phyloP scores from a whole-genome alignment of 2,329 filamentous ascomycete genomes.

The Ascochyta lentis region DNA sequence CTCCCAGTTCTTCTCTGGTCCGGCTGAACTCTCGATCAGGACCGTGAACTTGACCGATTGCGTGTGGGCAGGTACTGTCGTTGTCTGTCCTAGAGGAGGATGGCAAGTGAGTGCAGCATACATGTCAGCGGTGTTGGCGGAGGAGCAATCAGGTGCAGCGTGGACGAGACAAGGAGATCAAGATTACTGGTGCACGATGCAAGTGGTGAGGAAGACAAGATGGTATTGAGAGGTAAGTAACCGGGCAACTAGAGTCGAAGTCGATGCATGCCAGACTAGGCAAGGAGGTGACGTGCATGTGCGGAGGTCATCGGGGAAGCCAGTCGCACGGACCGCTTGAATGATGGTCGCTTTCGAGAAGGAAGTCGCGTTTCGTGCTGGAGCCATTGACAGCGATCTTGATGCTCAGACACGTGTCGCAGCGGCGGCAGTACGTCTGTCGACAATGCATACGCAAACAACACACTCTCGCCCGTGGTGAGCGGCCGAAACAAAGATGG shows the following conservation, averaged over 20 bases:
- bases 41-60: slow-evolving; percentile 65
- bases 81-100: slow-evolving; percentile 79
- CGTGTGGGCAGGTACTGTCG: slow-evolving; percentile 59
- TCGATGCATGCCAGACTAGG: slow-evolving; percentile 18
- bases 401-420: slow-evolving; percentile 37
- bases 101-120: slow-evolving; percentile 66
- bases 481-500: slow-evolving; percentile 30
- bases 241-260: slow-evolving; percentile 1
- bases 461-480: slow-evolving; percentile 21
- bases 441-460: slow-evolving; percentile 37
- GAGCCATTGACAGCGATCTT: slow-evolving; percentile 39
- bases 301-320: slow-evolving; percentile 35
- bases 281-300: slow-evolving; percentile 30
- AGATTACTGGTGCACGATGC: neutral
- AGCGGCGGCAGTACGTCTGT: slow-evolving; percentile 36
- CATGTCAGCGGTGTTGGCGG: slow-evolving; percentile 39
- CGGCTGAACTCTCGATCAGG: slow-evolving; percentile 69
- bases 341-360: slow-evolving; percentile 9
- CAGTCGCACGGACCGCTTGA: slow-evolving; percentile 5
- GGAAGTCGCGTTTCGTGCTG: slow-evolving; percentile 11
- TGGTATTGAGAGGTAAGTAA: slow-evolving; percentile 3
- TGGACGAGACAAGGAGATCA: neutral
- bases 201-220: neutral
- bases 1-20: slow-evolving; percentile 68
- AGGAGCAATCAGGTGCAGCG: neutral